These are phyloP conservation scores for Striga hermonthica DNA, from an alignment of 305 asterid species.

Conservation along the genomic window DNA sequence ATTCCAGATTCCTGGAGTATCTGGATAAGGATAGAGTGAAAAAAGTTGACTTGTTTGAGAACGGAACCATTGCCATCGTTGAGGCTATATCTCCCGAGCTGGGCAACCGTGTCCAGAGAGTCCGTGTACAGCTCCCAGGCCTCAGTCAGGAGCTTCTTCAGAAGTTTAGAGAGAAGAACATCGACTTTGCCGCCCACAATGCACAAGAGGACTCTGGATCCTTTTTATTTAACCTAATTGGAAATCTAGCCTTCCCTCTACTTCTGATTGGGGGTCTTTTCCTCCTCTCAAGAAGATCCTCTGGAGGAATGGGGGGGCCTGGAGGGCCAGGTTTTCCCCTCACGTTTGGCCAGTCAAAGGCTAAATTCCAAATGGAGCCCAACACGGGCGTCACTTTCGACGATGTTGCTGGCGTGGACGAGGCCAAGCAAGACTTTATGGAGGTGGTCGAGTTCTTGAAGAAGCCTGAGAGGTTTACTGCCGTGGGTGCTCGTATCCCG, in stretches of 20 bases:
- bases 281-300: constrained; percentile 80
- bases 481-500: constrained; percentile 94
- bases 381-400: constrained; percentile 92
- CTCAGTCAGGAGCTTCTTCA: constrained; percentile 94
- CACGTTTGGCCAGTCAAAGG: constrained; percentile 75
- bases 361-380: constrained; percentile 98
- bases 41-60: constrained; percentile 81
- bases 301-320: constrained; percentile 96
- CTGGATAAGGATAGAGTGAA: constrained; percentile 77
- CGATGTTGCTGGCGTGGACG: constrained; percentile 97
- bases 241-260: constrained; percentile 79
- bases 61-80: constrained; percentile 86
- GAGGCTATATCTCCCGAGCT: constrained; percentile 87
- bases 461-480: constrained; percentile 93
- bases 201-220: constrained; percentile 91
- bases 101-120: constrained; percentile 83
- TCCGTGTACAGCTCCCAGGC: constrained; percentile 91
- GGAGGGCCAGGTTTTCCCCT: constrained; percentile 85
- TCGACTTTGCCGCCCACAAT: constrained; percentile 88
- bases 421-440: constrained; percentile 96
- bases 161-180: constrained; percentile 81
- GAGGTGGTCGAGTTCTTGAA: constrained; percentile 94
- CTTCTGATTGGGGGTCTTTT: constrained; percentile 86
- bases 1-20: constrained; percentile 89
- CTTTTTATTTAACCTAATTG: constrained; percentile 61